Evolutionary conservation across 2,329 filamentous ascomycete species (phyloP).

Genomic region (Byssothecium circinans): DNA sequence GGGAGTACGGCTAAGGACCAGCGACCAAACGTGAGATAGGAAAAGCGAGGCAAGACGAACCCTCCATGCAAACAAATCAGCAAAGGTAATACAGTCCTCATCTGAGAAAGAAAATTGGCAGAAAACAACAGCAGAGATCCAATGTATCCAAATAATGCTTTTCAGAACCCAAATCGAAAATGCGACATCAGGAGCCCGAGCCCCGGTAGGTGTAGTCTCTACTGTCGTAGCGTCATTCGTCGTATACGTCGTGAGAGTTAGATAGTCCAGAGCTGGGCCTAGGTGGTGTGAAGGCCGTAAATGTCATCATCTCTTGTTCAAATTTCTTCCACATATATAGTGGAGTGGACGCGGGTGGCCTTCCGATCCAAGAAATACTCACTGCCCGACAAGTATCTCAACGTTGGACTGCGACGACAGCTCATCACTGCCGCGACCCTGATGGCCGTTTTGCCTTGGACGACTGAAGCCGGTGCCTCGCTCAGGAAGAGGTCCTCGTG

Average conservation of each 20-base stretch:
- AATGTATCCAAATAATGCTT: slow-evolving; percentile 39
- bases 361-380: slow-evolving; percentile 13
- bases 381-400: slow-evolving; percentile 66
- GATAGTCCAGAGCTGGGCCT: slow-evolving; percentile 37
- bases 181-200: slow-evolving; percentile 35
- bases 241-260: slow-evolving; percentile 44
- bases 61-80: slow-evolving; percentile 7
- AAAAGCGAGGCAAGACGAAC: slow-evolving; percentile 6
- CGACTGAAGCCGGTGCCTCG: slow-evolving; percentile 60
- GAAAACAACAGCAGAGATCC: slow-evolving; percentile 22
- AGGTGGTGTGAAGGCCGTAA: slow-evolving; percentile 35
- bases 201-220: slow-evolving; percentile 42
- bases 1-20: not conserved
- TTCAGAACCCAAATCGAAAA: slow-evolving; percentile 36
- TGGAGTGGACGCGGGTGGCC: slow-evolving; percentile 21
- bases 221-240: slow-evolving; percentile 46
- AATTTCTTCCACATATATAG: slow-evolving; percentile 20
- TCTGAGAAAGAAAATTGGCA: slow-evolving; percentile 9
- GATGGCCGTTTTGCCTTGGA: slow-evolving; percentile 63
- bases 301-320: slow-evolving; percentile 37
- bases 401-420: slow-evolving; percentile 62
- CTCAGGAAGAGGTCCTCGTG: slow-evolving; percentile 63
- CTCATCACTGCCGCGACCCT: slow-evolving; percentile 64
- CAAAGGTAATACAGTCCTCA: slow-evolving; percentile 18
- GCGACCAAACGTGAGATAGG: slow-evolving; percentile 1